Conservation (phyloP, 2,329 filamentous ascomycete species). For the Neonectria magnoliae region DNA sequence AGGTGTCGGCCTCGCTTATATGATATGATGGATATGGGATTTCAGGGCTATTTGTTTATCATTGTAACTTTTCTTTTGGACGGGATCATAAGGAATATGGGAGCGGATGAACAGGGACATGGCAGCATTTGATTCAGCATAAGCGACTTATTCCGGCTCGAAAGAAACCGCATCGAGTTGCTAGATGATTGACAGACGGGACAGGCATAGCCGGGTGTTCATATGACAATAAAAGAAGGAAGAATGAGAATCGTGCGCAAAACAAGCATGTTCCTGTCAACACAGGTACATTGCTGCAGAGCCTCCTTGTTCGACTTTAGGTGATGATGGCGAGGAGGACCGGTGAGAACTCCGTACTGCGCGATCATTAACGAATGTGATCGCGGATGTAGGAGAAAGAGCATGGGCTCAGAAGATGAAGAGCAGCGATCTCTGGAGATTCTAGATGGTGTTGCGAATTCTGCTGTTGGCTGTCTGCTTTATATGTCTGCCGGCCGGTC, state of each 20-base stretch:
- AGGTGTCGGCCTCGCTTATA: background rate
- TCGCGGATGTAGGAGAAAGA: background rate
- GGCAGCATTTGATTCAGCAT: background rate
- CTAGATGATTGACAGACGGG: background rate
- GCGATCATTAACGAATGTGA: background rate
- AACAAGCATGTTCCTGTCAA: background rate
- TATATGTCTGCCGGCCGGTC: background rate
- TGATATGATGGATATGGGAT: background rate
- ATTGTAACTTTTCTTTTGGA: background rate
- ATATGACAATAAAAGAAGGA: too few species aligned
- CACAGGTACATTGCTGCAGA: background rate
- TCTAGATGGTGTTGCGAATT: background rate
- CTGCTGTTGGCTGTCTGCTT: background rate
- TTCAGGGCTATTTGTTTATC: background rate
- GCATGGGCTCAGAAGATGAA: background rate
- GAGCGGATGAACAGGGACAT: slow-evolving; percentile 1
- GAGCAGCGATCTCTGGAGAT: background rate
- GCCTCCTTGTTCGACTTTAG: background rate
- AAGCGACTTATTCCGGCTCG: background rate
- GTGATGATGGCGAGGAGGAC: background rate
- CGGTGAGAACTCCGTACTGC: background rate
- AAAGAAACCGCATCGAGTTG: background rate
- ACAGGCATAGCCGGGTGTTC: background rate
- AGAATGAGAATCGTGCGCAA: background rate
- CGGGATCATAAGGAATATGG: background rate